Evolutionary conservation across 139 green algal genomes (phyloP).

Genomic region (Picochlorum sp.): DNA sequence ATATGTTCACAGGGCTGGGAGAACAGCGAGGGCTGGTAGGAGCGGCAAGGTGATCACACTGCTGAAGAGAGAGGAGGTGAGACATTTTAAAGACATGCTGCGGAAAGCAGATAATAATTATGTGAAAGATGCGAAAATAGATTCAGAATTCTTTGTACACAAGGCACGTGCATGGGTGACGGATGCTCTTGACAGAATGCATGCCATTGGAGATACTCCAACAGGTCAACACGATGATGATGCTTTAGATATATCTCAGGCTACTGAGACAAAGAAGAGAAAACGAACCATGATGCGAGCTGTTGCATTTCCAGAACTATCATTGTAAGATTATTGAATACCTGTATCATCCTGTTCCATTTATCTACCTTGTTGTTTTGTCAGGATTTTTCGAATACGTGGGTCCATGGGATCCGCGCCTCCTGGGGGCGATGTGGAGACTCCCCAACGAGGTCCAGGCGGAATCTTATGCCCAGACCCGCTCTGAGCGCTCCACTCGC

Average conservation of each 20-base stretch:
- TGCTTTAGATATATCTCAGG: neutral
- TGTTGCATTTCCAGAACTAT: no score
- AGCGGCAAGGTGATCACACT: slow-evolving; percentile 25
- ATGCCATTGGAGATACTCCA: neutral
- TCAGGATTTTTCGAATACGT: no score
- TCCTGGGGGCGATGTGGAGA: slow-evolving; percentile 52
- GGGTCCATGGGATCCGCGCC: neutral
- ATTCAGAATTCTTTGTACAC: slow-evolving; percentile 22
- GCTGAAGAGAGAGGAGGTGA: slow-evolving; percentile 68
- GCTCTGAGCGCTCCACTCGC: slow-evolving; percentile 48
- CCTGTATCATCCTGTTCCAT: no score
- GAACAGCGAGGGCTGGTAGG: slow-evolving; percentile 70
- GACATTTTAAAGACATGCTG: slow-evolving; percentile 77
- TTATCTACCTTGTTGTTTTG: no score
- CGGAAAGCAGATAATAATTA: slow-evolving; percentile 78
- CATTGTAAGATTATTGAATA: no score
- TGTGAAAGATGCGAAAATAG: slow-evolving; percentile 52
- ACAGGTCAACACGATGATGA: neutral
- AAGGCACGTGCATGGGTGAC: slow-evolving; percentile 11
- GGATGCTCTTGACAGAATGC: neutral
- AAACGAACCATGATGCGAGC: neutral
- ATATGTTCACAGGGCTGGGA: slow-evolving; percentile 62
- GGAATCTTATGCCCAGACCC: slow-evolving; percentile 11
- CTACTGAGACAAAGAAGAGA: neutral
- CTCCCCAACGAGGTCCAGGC: slow-evolving; percentile 51